Base-by-base conservation (phyloP, 495 filamentous ascomycete species). In the Immersiella caudata region DNA sequence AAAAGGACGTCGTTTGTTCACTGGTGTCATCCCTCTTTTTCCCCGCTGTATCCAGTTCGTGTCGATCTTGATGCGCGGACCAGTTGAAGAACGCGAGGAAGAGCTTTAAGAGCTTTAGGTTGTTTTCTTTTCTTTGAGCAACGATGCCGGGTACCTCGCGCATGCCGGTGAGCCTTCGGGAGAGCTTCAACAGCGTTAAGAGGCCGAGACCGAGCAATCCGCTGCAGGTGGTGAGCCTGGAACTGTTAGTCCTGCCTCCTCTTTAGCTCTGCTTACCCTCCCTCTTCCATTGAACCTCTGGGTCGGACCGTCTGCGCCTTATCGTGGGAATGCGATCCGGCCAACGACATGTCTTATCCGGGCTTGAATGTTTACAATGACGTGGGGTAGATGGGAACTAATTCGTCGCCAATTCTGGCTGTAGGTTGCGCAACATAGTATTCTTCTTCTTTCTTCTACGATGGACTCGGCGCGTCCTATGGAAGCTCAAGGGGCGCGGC, bases 391-490 rank as follows among this genome's bases (percentile, higher is more conserved):
- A 3, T 7, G 20, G 26, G 57, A 60, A 18, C 20, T 55, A 66
- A 46, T 52, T n/a, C 24, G 25, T 59, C 58, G 57, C 56, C 27
- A 58, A 69, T 36, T 6, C 11, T 16, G 57, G 20, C 3, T 36
- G 20, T 71, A 95, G 94, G 54, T 69, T 97, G 64, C 91, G 91
- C 50, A 97, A 97, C 75, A 83, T 97, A 52, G 78, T 98, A 52
- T 97, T 99, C 78, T 83, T 93, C 74, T 86, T 95, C 66, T 97
- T 98, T 81, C 76, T 98, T 50, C 82, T 98, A 40, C 88, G 94
- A 71, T 94, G 93, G 84, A 88, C 89, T 14, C 90, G 93, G 68
- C 94, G 91, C 76, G 85, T 85, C 35, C 87, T 91, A 66, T 87
- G 92, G 75, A 91, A 93, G 67, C 82, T 99, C 70, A 91, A 91